phyloP scores from a whole-genome alignment of 768 basidiomycete genomes.

The Rickenella mellea region DNA sequence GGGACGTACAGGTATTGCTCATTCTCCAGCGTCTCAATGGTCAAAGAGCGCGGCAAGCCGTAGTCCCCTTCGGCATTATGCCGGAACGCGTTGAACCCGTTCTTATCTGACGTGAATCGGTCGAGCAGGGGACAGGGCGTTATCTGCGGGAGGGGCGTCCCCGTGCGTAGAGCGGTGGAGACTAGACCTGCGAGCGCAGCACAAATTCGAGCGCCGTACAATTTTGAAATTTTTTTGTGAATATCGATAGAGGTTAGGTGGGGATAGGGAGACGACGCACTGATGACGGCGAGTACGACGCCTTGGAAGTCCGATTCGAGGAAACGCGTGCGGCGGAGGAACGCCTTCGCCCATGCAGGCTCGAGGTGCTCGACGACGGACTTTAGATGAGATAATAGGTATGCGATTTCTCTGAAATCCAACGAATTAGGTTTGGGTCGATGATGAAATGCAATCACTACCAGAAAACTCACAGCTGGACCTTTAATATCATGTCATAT shows the following conservation, averaged over 20 bases:
- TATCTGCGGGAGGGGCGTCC: constrained; percentile 72
- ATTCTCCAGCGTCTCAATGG: constrained; percentile 62
- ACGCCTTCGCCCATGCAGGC: constrained; percentile 67
- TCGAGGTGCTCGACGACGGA: constrained; percentile 67
- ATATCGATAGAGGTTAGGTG: background rate
- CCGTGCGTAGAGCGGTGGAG: constrained; percentile 65
- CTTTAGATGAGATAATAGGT: constrained; percentile 62
- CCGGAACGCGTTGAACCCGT: constrained; percentile 59
- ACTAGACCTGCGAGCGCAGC: constrained; percentile 47
- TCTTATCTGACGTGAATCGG: constrained; percentile 35
- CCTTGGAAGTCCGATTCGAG: constrained; percentile 77
- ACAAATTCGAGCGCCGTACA: too few species aligned
- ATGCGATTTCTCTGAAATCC: constrained; percentile 50
- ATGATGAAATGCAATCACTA: background rate
- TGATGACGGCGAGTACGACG: constrained; percentile 75
- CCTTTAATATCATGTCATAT: constrained; percentile 58
- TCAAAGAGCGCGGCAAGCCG: constrained; percentile 62
- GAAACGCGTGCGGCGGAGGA: constrained; percentile 66
- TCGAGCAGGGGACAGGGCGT: constrained; percentile 63
- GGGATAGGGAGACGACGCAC: constrained; percentile 26
- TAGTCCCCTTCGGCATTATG: constrained; percentile 67
- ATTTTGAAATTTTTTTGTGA: background rate
- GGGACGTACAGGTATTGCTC: constrained; percentile 67
- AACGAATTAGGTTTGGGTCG: constrained; percentile 12
- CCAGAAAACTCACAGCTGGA: constrained; percentile 46